Base-by-base conservation (phyloP, 345 rosid species). In the Leavenworthia alabamica region DNA sequence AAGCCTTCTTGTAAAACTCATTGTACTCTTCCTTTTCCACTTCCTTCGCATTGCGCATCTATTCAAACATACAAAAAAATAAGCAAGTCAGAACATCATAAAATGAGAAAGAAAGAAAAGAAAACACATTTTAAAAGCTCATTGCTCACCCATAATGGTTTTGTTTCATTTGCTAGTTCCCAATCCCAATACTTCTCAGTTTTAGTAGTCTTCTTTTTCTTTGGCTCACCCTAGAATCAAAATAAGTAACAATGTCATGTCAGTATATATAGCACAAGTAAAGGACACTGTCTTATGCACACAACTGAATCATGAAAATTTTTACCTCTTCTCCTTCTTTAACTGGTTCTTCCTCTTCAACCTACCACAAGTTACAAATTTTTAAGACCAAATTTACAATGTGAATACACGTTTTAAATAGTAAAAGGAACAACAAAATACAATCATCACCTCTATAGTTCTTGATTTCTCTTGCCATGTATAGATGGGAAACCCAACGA, bases 121-220 rank as follows among this genome's bases (percentile, higher is more conserved):
- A 52, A 19, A 55, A 28, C 44, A n/a, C 15, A 22, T 0, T 11
- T 10, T 3, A 12, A 53, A 8, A 20, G 31, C 45, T 53, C 45
- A 20, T 1, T 27, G 72, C 96, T 76, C 65, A 93, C 97, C 99
- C 99, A 93, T 68, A 93, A 72, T 0, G 99, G 99, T 75, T 93
- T 89, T 49, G 92, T 89, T 73, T 89, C 97, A 51, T 93, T 93
- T 44, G 90, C 87, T 63, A 93, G 80, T 74, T 89, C 99, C 96
- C 92, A 93, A 48, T 89, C 97, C 99, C 97, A 93, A 64, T 87
- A 93, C 78, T 87, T 89, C 80, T 89, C 99, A 31, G 94, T 87
- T 79, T 85, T 87, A 23, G 96, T 86, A 15, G 81, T 89, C 80
- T 78, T 89, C 72, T 81, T 90, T 78, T 64, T 89, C 58, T 81